Evolutionary conservation across 73 alveolate species (phyloP).

Genomic region (Loxodes magnus): DNA sequence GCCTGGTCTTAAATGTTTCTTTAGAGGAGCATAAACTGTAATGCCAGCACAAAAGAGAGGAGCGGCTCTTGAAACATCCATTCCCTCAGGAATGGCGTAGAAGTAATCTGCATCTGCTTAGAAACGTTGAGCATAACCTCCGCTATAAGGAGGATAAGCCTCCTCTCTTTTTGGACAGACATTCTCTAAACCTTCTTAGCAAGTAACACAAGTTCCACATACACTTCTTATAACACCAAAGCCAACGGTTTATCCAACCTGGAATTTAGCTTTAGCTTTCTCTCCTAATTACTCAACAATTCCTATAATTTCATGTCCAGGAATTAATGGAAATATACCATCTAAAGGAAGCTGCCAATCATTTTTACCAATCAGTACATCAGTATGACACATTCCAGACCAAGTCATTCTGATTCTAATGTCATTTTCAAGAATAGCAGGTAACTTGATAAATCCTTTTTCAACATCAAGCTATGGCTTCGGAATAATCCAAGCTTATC

Average conservation of each 20-base stretch:
- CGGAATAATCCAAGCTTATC: neutral
- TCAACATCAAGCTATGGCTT: neutral
- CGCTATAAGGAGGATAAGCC: slow-evolving; percentile 39
- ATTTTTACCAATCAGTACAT: neutral
- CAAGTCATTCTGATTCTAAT: slow-evolving; percentile 3
- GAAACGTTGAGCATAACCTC: slow-evolving; percentile 68
- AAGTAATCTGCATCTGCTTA: slow-evolving; percentile 48
- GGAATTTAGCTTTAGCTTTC: slow-evolving; percentile 11
- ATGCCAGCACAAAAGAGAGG: slow-evolving; percentile 73
- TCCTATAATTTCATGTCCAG: slow-evolving; percentile 38
- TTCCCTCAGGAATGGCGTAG: slow-evolving; percentile 38
- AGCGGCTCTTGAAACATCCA: slow-evolving; percentile 30
- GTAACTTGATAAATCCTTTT: neutral
- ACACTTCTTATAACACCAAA: slow-evolving; percentile 45
- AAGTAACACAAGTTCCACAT: slow-evolving; percentile 46
- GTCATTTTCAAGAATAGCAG: slow-evolving; percentile 6
- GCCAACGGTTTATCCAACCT: slow-evolving; percentile 45
- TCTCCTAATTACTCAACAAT: slow-evolving; percentile 18
- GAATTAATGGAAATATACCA: slow-evolving; percentile 17
- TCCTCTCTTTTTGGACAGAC: slow-evolving; percentile 28
- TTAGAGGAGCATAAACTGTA: slow-evolving; percentile 51
- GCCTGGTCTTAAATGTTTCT: slow-evolving; percentile 38
- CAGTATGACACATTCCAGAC: slow-evolving; percentile 8
- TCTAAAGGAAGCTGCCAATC: neutral
- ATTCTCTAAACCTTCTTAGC: slow-evolving; percentile 44